Conservation (phyloP, 2,329 filamentous ascomycete species). For the Colletotrichum sp. region DNA sequence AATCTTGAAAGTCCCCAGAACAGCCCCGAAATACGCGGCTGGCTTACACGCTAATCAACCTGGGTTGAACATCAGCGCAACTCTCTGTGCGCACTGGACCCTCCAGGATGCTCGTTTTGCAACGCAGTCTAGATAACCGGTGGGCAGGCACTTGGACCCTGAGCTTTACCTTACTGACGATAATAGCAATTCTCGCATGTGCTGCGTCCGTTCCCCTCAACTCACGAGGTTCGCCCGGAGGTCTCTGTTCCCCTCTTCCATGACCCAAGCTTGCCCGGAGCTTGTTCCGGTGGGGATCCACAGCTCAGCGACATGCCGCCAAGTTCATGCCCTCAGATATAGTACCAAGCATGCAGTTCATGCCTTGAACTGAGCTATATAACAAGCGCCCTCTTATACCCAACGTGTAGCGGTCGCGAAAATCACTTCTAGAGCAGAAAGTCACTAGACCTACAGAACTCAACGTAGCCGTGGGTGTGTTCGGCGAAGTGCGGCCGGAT, state of each 20-base stretch:
- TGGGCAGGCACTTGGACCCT: not conserved
- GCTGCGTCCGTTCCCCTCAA: not conserved
- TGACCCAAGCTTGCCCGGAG: not conserved
- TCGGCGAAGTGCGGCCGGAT: not conserved
- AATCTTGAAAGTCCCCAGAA: not conserved
- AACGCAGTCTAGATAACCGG: not conserved
- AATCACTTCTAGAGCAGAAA: not conserved
- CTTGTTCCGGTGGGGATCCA: not conserved
- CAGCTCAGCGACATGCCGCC: not conserved
- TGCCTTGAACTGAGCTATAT: not conserved
- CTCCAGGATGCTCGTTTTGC: not conserved
- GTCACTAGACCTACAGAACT: not conserved
- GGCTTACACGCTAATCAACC: not conserved
- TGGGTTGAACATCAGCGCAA: not conserved
- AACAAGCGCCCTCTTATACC: not conserved
- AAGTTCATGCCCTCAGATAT: not conserved
- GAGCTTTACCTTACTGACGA: not conserved
- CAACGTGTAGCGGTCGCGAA: not conserved
- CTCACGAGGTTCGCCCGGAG: not conserved
- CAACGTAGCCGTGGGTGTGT: not conserved
- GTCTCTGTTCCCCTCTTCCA: not conserved
- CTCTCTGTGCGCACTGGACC: not conserved
- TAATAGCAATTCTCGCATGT: not conserved
- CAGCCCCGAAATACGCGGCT: not conserved
- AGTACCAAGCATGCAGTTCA: not conserved